These are phyloP conservation scores for Blattamonas nauphoetae DNA, from an alignment of 78 protist species.

Conservation along the genomic window DNA sequence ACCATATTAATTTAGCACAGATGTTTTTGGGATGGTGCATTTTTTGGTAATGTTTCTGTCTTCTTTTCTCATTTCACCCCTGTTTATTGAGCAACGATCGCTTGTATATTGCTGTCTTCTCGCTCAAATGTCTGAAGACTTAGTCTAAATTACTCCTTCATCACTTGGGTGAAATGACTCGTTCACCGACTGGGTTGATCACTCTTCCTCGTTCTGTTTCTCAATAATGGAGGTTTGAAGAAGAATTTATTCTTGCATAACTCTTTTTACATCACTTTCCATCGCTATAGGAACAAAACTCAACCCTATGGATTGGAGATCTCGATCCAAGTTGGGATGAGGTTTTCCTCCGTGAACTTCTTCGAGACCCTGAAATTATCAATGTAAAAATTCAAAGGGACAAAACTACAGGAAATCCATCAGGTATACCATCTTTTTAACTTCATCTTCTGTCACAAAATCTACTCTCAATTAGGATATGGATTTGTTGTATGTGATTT, in stretches of 20 bases:
- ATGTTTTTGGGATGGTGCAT: slow-evolving; percentile 94
- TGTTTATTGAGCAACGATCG: too few species aligned
- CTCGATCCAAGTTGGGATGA: not conserved
- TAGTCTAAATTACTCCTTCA: too few species aligned
- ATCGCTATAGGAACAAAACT: too few species aligned
- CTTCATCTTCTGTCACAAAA: not conserved
- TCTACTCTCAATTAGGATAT: not conserved
- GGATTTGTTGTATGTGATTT: not conserved
- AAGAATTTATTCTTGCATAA: too few species aligned
- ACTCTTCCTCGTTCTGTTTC: too few species aligned
- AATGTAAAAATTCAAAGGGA: not conserved
- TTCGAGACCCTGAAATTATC: not conserved
- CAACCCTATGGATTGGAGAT: not conserved
- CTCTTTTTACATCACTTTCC: too few species aligned
- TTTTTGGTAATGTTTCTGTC: slow-evolving; percentile 50
- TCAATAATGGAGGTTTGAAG: too few species aligned
- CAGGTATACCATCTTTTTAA: not conserved
- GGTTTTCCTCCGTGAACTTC: not conserved
- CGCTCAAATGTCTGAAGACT: too few species aligned
- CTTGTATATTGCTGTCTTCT: too few species aligned
- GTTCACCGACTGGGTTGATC: too few species aligned
- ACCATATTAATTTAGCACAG: slow-evolving; percentile 85
- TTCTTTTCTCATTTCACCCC: too few species aligned
- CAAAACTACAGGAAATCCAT: not conserved
- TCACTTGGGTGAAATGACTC: too few species aligned